Evolutionary conservation across 2,329 filamentous ascomycete species (phyloP).

Genomic region (Alternaria postmessia): DNA sequence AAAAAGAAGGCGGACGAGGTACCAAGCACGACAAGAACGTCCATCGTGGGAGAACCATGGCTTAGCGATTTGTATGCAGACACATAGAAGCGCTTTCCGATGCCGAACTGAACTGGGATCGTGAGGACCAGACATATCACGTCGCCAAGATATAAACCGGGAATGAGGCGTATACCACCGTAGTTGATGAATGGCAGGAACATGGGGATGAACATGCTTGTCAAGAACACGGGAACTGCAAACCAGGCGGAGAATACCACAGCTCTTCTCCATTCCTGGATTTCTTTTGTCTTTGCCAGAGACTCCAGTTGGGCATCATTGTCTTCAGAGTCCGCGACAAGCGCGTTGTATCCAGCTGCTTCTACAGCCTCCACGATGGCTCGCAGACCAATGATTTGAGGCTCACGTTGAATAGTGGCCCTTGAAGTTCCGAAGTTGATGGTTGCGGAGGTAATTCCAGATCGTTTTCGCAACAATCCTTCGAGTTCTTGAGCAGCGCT

Average conservation of each 20-base stretch:
- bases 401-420: slow-evolving; percentile 76
- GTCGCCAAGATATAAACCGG: slow-evolving; percentile 88
- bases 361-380: slow-evolving; percentile 84
- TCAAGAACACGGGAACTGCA: slow-evolving; percentile 87
- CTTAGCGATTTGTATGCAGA: slow-evolving; percentile 93
- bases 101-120: slow-evolving; percentile 93
- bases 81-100: slow-evolving; percentile 91
- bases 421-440: slow-evolving; percentile 78
- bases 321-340: slow-evolving; percentile 90
- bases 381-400: slow-evolving; percentile 77
- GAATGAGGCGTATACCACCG: slow-evolving; percentile 70
- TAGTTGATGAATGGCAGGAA: slow-evolving; percentile 77
- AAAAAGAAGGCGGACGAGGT: slow-evolving; percentile 98
- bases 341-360: slow-evolving; percentile 82
- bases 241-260: slow-evolving; percentile 82
- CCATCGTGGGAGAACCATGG: slow-evolving; percentile 95
- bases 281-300: slow-evolving; percentile 93
- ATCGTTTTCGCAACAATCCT: slow-evolving; percentile 67
- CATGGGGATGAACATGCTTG: slow-evolving; percentile 96
- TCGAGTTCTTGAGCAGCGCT: slow-evolving; percentile 77
- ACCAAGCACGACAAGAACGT: slow-evolving; percentile 91
- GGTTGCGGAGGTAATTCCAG: slow-evolving; percentile 77
- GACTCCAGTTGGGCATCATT: slow-evolving; percentile 97
- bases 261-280: slow-evolving; percentile 87
- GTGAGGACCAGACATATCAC: slow-evolving; percentile 84